Percentiles rank a stretch among this genome's conserved stretches.
Evolutionary conservation across 2,329 filamentous ascomycete genomes (phyloP).

Genomic region (Colletotrichum neosansevieriae): DNA sequence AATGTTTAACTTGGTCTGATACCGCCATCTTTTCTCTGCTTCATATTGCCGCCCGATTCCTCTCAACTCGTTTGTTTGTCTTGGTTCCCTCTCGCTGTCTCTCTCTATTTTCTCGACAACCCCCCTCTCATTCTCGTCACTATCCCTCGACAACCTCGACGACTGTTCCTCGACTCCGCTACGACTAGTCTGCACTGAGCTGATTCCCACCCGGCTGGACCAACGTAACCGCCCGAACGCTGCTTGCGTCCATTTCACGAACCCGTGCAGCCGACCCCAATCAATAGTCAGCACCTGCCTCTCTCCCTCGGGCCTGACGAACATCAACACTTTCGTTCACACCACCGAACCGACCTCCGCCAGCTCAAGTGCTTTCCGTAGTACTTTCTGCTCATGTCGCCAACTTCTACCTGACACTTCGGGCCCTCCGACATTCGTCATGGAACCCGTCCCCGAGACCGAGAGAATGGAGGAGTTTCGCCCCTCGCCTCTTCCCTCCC

Average conservation of each 20-base stretch:
- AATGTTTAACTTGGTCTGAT: conserved; percentile 33
- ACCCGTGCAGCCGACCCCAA: too few relatives aligned
- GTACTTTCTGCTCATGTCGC: conserved; percentile 34
- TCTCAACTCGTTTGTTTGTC: conserved; percentile 21
- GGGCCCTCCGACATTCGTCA: conserved; percentile 49
- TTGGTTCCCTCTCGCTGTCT: not conserved
- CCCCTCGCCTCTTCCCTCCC: conserved; percentile 66
- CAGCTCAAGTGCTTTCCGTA: not conserved
- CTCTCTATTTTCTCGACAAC: not conserved
- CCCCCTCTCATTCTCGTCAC: not conserved
- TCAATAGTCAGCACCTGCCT: not conserved
- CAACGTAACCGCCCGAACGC: not conserved
- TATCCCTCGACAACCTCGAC: conserved; percentile 6
- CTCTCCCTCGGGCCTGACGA: not conserved
- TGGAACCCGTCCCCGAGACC: conserved; percentile 77
- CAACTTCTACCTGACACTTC: conserved; percentile 31
- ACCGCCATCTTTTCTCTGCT: conserved; percentile 19
- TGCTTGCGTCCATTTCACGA: not conserved
- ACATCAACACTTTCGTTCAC: not conserved
- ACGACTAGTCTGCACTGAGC: not conserved
- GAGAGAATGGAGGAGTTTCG: conserved; percentile 76
- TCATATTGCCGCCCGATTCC: conserved; percentile 29
- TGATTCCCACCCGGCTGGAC: not conserved
- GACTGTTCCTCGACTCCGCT: conserved; percentile 10
- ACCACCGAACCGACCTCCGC: not conserved